phyloP scores from a whole-genome alignment of 2,329 filamentous ascomycete species.

The Calonectria pseudoreteaudii region DNA sequence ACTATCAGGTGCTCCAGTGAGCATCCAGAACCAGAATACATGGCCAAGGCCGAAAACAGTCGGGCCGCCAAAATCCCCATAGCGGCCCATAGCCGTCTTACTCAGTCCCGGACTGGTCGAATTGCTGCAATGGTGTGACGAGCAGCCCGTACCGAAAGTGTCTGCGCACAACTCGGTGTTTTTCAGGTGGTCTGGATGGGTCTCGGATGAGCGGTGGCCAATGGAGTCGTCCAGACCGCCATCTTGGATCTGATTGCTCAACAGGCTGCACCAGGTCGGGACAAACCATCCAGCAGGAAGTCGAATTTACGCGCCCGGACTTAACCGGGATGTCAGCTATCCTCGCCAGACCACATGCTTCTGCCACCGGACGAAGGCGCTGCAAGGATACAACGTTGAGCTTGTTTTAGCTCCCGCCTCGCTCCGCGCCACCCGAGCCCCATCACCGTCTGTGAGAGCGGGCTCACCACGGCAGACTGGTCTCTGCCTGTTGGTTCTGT shows the following conservation, averaged over 20 bases:
- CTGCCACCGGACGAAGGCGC: constrained; percentile 21
- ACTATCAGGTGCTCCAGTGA: constrained; percentile 53
- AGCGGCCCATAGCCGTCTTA: constrained; percentile 32
- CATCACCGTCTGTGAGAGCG: background rate
- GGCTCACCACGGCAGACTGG: background rate
- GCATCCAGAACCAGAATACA: constrained; percentile 40
- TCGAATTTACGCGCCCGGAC: constrained; percentile 64
- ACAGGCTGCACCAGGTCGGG: constrained; percentile 54
- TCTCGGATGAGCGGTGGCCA: constrained; percentile 47
- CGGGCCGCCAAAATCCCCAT: constrained; percentile 32
- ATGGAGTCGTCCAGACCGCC: constrained; percentile 51
- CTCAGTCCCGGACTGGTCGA: background rate
- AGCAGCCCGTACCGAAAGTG: constrained; percentile 13
- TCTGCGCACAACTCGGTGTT: constrained; percentile 23
- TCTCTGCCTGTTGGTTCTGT: constrained; percentile 5
- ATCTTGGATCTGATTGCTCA: constrained; percentile 61
- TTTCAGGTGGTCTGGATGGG: constrained; percentile 34
- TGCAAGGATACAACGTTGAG: constrained; percentile 23
- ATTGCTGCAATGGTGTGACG: constrained; percentile 11
- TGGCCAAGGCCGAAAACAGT: constrained; percentile 32
- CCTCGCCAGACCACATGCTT: constrained; percentile 19
- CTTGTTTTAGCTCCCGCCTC: constrained; percentile 45
- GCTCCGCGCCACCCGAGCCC: constrained; percentile 49
- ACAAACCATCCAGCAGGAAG: constrained; percentile 59
- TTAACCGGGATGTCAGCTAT: constrained; percentile 53